Conservation (phyloP, 1,139 yeast species). For the Yamadazyma songkhlaensis region DNA sequence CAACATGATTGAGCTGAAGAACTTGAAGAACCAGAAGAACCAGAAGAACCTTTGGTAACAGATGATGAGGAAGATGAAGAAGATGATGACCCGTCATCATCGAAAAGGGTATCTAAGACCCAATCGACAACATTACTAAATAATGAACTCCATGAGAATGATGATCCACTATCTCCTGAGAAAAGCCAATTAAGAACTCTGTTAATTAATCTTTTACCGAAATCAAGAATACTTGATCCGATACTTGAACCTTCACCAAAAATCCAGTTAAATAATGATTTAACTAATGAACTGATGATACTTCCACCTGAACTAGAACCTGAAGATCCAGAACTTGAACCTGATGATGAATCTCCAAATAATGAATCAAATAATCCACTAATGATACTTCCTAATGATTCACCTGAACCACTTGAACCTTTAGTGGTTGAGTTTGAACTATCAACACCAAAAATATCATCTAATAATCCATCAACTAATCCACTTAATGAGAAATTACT, state of each 20-base stretch:
- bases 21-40: slow-evolving; percentile 9
- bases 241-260: slow-evolving; percentile 6
- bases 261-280: slow-evolving; percentile 11
- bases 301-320: slow-evolving; percentile 11
- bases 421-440: slow-evolving; percentile 10
- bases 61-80: slow-evolving; percentile 7
- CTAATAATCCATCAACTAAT: slow-evolving; percentile 18
- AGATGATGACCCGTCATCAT: slow-evolving; percentile 19
- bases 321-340: slow-evolving; percentile 10
- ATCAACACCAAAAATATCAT: slow-evolving; percentile 18
- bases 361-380: slow-evolving; percentile 13
- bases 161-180: slow-evolving; percentile 9
- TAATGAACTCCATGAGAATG: slow-evolving; percentile 13
- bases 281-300: slow-evolving; percentile 9
- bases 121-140: slow-evolving; percentile 14
- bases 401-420: slow-evolving; percentile 1
- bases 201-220: slow-evolving; percentile 9
- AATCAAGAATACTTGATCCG: slow-evolving; percentile 8
- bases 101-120: slow-evolving; percentile 17
- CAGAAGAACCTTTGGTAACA: slow-evolving; percentile 10
- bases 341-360: slow-evolving; percentile 11
- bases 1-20: slow-evolving; percentile 13
- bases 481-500: slow-evolving; percentile 15
- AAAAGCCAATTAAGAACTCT: slow-evolving; percentile 14
- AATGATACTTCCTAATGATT: slow-evolving; percentile 7